Base-by-base conservation (phyloP, 2,329 filamentous ascomycete genomes). In the Phyllosticta citribraziliensis region DNA sequence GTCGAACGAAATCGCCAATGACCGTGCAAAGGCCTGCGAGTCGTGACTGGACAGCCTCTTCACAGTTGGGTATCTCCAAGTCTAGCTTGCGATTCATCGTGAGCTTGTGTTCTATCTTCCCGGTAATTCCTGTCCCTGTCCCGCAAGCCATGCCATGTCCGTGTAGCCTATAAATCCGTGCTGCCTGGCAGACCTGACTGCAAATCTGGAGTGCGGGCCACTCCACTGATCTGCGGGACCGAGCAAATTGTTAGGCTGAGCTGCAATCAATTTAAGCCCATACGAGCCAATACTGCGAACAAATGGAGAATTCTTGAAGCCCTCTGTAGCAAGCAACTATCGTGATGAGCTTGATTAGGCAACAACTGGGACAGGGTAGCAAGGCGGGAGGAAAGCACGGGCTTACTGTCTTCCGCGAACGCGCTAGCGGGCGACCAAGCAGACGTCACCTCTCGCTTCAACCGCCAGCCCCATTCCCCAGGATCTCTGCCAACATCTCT, bases 381-480 rank as follows among this genome's bases (percentile, higher is more conserved):
- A 47, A n/a, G 40, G 40, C 40, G 40, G 40, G 40, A 47, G 5
- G 40, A 47, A n/a, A 47, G 40, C 40, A 47, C 40, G 40, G 40
- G 40, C 40, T 53, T 53, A 27, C 52, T n/a, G 40, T 47, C 40
- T 47, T 47, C 40, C 40, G 40, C 40, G 40, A 47, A n/a, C 35
- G 54, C 30, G 59, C 59, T 52, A 61, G 52, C 52, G 40, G 33
- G 57, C 53, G 33, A n/a, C 58, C 58, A 60, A 55, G 51, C 53
- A 60, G 58, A 61, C 58, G 59, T 61, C 59, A 61, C 59, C 57
- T 57, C 56, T 58, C 57, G 50, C 57, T 59, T 55, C 53, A 27
- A 55, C 25, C 53, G 52, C 55, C 55, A 56, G 59, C 59, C 55
- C 55, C 59, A 61, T 57, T 61, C 54, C 59, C 59, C 56, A 61